These are phyloP conservation scores for Paspalum notatum DNA, from an alignment of 176 grass and related monocot species.

Conservation along the genomic window DNA sequence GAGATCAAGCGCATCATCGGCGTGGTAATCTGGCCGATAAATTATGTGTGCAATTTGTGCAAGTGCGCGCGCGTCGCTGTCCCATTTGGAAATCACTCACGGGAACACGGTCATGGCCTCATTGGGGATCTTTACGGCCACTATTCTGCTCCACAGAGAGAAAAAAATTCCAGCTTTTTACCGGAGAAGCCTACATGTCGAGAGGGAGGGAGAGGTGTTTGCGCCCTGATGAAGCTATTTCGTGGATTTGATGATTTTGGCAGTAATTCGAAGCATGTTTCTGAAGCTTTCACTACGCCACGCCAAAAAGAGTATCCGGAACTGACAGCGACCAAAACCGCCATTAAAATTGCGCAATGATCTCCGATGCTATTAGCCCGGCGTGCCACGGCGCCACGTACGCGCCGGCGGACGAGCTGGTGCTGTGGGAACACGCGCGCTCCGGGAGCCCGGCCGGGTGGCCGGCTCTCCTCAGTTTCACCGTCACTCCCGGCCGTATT, in stretches of 20 bases:
- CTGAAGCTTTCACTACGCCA: too few species aligned
- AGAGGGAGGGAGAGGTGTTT: neutral
- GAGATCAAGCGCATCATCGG: neutral
- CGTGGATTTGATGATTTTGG: too few species aligned
- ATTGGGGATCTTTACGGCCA: neutral
- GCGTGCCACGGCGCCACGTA: constrained; percentile 8
- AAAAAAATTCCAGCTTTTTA: neutral
- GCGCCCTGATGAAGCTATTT: too few species aligned
- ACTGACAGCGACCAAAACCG: constrained; percentile 11
- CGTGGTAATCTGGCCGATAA: neutral
- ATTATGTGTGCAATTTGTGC: neutral
- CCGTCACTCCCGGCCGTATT: constrained; percentile 32
- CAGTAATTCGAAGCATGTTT: too few species aligned
- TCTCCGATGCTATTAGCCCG: neutral
- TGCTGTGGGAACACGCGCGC: neutral
- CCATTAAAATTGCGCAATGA: neutral
- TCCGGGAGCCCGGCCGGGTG: neutral
- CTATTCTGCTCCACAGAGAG: neutral
- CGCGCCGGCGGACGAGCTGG: constrained; percentile 1
- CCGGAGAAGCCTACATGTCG: neutral
- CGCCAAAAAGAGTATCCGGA: too few species aligned
- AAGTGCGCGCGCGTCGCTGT: constrained; percentile 22
- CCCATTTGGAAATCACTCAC: neutral
- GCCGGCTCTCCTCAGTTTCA: constrained; percentile 16
- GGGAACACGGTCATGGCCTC: neutral